Evolutionary conservation across 2,329 filamentous ascomycete species (phyloP).

Genomic region (Sclerotinia minor): DNA sequence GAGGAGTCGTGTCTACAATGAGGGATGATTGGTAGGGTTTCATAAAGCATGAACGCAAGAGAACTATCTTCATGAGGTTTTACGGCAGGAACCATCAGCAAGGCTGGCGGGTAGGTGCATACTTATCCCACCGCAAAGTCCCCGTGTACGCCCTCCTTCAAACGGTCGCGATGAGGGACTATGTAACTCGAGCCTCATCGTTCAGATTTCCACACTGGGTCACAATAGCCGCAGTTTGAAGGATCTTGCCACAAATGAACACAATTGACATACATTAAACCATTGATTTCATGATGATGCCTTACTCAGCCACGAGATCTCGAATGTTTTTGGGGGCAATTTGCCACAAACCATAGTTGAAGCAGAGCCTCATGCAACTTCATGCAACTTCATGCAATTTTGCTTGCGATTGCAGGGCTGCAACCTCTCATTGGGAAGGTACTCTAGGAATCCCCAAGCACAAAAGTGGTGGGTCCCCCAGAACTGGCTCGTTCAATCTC

Average conservation of each 20-base stretch:
- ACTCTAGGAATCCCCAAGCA: not conserved
- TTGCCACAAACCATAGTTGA: not conserved
- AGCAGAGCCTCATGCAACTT: slow-evolving; percentile 3
- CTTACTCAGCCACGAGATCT: not conserved
- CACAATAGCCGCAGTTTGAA: not conserved
- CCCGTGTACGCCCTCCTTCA: not conserved
- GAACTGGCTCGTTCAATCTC: not conserved
- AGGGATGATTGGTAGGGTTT: not conserved
- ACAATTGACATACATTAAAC: not conserved
- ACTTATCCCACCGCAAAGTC: not conserved
- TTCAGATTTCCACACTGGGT: not conserved
- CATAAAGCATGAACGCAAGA: not conserved
- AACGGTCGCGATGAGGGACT: not conserved
- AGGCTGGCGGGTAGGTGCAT: not conserved
- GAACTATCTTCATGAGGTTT: not conserved
- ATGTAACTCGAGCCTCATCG: not conserved
- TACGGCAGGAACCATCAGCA: not conserved
- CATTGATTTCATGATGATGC: not conserved
- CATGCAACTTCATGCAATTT: not conserved
- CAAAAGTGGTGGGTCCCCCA: slow-evolving; percentile 1
- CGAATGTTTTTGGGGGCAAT: not conserved
- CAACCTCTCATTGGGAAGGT: not conserved
- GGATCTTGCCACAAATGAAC: not conserved
- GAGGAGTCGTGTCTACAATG: not conserved
- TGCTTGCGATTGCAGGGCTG: not conserved